Base-by-base conservation (phyloP, 345 rosid species). In the Sisymbrium irio region DNA sequence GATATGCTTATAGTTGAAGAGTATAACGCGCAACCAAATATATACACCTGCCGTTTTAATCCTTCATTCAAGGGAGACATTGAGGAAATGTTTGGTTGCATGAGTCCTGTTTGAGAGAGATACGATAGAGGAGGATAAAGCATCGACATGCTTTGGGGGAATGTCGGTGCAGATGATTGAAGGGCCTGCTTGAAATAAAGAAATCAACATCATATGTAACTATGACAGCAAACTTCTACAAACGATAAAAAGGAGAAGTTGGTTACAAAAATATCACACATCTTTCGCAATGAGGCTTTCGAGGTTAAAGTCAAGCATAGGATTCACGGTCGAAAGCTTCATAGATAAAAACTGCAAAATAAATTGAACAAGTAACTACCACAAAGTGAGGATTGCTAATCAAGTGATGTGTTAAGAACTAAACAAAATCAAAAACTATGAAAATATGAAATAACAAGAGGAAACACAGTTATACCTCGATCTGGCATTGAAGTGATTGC, bases 301-400 rank as follows among this genome's bases (percentile, higher is more conserved):
- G 4, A 93, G 71, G 76, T 83, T 87, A 60, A 81, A 81, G 68
- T 90, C 93, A 45, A 85, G 77, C 64, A 85, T 76, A 28, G 97
- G 93, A 74, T 87, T 90, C 65, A 93, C 97, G 0, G 97, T 84
- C 17, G 97, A 89, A 13, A 93, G 96, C 82, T 90, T 90, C 98
- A 93, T 93, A 7, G 96, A 93, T 57, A 93, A 73, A 77, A 93
- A 90, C 97, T 93, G 90, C 75, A 19, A 3, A 27, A 51, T 4
- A 39, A 5, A 61, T 60, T 15, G 46, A 54, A 27, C 39, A 51
- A 28, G 14, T 39, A 53, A 30, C 11, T 25, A 15, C 8, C 51
- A 25, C 36, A 36, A 39, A 28, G 15, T 49, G 28, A 72, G 53
- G 53, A 12, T 22, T 49, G 22, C 47, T 50, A 36, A 4, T 19